phyloP scores from a whole-genome alignment of 2,329 filamentous ascomycete species.

The Fusarium fracticaudum region DNA sequence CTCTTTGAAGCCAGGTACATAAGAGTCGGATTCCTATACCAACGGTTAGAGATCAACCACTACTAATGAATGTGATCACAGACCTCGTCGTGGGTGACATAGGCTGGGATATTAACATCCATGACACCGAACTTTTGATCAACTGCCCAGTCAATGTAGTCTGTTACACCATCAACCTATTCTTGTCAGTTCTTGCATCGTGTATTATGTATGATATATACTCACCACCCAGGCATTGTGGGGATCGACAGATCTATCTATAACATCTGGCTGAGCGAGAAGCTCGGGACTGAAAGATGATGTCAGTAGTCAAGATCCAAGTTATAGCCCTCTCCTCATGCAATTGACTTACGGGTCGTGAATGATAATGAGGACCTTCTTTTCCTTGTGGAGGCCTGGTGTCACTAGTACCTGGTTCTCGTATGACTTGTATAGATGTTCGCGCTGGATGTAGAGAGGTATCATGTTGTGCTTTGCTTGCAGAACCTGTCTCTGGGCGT shows the following conservation, averaged over 20 bases:
- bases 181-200: constrained; percentile 27
- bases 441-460: constrained; percentile 80
- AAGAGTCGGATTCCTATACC: constrained; percentile 58
- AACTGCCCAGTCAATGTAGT: constrained; percentile 86
- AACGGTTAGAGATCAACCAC: constrained; percentile 20
- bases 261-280: constrained; percentile 70
- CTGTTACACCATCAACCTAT: constrained; percentile 81
- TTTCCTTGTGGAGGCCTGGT: constrained; percentile 71
- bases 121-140: constrained; percentile 83
- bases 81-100: constrained; percentile 73
- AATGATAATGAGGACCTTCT: constrained; percentile 82
- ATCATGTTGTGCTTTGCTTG: constrained; percentile 80
- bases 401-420: constrained; percentile 89
- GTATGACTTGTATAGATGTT: constrained; percentile 78
- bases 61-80: constrained; percentile 34
- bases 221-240: constrained; percentile 91
- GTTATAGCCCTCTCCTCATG: neutral
- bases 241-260: constrained; percentile 78
- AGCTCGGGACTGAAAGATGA: constrained; percentile 68
- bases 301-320: neutral
- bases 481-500: constrained; percentile 77
- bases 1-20: constrained; percentile 57
- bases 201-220: constrained; percentile 12
- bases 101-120: constrained; percentile 88
- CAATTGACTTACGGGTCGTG: constrained; percentile 79